A percentile compares a stretch with the other conserved stretches of the same genome.
phyloP scores from a whole-genome alignment of 1,284 basidiomycete genomes.

The Sporisorium graminicola region DNA sequence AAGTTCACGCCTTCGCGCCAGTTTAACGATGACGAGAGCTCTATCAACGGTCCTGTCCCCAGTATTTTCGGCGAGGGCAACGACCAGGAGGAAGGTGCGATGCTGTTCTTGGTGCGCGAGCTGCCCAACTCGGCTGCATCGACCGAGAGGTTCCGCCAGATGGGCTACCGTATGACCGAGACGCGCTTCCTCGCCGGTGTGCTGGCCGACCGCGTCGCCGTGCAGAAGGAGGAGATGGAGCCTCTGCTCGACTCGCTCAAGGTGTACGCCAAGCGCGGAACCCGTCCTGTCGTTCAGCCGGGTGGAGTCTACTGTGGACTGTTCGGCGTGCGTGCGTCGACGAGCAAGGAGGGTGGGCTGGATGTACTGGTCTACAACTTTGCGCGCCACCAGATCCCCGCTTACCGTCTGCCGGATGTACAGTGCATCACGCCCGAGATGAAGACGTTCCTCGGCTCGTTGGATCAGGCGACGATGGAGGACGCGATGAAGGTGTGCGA shows the following conservation, averaged over 20 bases:
- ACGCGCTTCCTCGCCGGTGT: slow-evolving; percentile 72
- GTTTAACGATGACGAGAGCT: slow-evolving; percentile 60
- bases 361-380: slow-evolving; percentile 74
- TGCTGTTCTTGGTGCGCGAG: slow-evolving; percentile 73
- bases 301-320: slow-evolving; percentile 73
- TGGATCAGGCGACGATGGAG: slow-evolving; percentile 71
- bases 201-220: slow-evolving; percentile 72
- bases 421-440: slow-evolving; percentile 70
- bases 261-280: slow-evolving; percentile 73
- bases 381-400: slow-evolving; percentile 73
- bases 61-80: slow-evolving; percentile 61
- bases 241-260: slow-evolving; percentile 72
- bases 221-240: slow-evolving; percentile 72
- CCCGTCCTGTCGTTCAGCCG: slow-evolving; percentile 72
- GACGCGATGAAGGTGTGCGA: slow-evolving; percentile 71
- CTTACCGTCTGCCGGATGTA: slow-evolving; percentile 73
- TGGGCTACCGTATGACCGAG: slow-evolving; percentile 73
- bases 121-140: slow-evolving; percentile 69
- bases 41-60: slow-evolving; percentile 54
- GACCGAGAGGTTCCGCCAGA: slow-evolving; percentile 71
- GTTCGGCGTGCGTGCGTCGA: slow-evolving; percentile 72
- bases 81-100: slow-evolving; percentile 71
- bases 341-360: slow-evolving; percentile 55
- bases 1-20: slow-evolving; percentile 46
- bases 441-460: slow-evolving; percentile 70